A percentile compares a stretch with the other conserved stretches of the same genome.
These are phyloP conservation scores for Alloascoidea africana DNA, from an alignment of 805 yeast species.

Conservation along the genomic window DNA sequence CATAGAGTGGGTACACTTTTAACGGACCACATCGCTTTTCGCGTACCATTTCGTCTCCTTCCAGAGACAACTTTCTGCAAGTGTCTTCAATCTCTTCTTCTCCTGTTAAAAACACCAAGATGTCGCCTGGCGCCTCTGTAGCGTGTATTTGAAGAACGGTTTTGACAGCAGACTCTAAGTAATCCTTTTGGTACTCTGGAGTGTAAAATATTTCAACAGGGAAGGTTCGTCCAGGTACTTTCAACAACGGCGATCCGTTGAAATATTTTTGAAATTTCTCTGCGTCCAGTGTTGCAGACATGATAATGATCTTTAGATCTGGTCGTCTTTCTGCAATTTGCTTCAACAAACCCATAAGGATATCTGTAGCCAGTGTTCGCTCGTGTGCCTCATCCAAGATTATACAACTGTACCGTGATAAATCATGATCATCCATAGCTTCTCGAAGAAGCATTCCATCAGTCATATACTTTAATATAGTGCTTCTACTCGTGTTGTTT, in stretches of 20 bases:
- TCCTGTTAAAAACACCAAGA: constrained; percentile 79
- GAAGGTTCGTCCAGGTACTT: constrained; percentile 96
- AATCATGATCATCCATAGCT: constrained; percentile 90
- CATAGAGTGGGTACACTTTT: constrained; percentile 84
- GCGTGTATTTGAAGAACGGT: constrained; percentile 96
- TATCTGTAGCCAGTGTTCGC: constrained; percentile 92
- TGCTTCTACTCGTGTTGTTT: constrained; percentile 65
- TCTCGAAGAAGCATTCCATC: constrained; percentile 97
- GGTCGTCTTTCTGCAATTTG: constrained; percentile 68
- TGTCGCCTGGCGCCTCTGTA: constrained; percentile 88
- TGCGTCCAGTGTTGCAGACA: constrained; percentile 97
- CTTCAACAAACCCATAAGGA: constrained; percentile 86
- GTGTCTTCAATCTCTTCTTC: constrained; percentile 98
- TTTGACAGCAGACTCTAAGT: constrained; percentile 86
- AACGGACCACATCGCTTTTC: constrained; percentile 88
- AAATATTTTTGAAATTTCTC: constrained; percentile 88
- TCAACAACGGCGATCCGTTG: constrained; percentile 81
- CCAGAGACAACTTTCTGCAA: constrained; percentile 72
- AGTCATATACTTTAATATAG: constrained; percentile 89
- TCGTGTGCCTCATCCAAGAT: constrained; percentile 97
- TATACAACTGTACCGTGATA: constrained; percentile 71
- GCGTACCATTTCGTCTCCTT: constrained; percentile 76
- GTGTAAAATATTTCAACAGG: constrained; percentile 96
- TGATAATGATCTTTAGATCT: constrained; percentile 80
- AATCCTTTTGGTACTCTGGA: constrained; percentile 91